phyloP scores from a whole-genome alignment of 2,329 filamentous ascomycete species.

The Colletotrichum sp. region DNA sequence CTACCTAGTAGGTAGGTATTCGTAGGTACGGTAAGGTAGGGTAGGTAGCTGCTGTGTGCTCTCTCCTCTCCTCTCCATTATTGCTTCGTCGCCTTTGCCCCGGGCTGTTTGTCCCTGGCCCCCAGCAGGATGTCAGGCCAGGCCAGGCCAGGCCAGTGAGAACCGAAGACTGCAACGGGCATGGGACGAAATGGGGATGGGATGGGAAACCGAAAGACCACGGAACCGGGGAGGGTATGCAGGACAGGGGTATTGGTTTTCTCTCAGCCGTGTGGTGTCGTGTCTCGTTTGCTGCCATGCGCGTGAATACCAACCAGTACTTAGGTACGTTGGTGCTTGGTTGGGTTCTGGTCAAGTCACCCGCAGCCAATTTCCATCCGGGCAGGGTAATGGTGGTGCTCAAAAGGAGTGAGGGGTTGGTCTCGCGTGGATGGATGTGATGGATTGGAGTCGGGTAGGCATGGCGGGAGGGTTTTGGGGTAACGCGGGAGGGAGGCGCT shows the following conservation, averaged over 20 bases:
- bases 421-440: neutral
- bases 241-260: neutral
- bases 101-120: neutral
- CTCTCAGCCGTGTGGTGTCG: neutral
- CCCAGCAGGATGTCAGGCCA: neutral
- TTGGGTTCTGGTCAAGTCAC: neutral
- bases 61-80: neutral
- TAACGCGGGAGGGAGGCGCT: neutral
- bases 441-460: neutral
- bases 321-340: neutral
- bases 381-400: neutral
- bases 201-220: neutral
- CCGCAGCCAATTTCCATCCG: neutral
- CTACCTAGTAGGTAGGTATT: too few relatives aligned
- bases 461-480: neutral
- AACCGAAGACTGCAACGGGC: constrained; percentile 8
- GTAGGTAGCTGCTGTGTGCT: too few relatives aligned
- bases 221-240: neutral
- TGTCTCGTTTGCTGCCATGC: neutral
- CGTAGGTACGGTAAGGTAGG: too few relatives aligned
- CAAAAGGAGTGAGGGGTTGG: neutral
- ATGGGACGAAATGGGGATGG: constrained; percentile 17
- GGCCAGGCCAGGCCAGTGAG: constrained; percentile 9
- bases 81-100: neutral
- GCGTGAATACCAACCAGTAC: neutral